These are phyloP conservation scores for Beauveria rudraprayagi DNA, from an alignment of 2,329 filamentous ascomycete species.

Conservation along the genomic window DNA sequence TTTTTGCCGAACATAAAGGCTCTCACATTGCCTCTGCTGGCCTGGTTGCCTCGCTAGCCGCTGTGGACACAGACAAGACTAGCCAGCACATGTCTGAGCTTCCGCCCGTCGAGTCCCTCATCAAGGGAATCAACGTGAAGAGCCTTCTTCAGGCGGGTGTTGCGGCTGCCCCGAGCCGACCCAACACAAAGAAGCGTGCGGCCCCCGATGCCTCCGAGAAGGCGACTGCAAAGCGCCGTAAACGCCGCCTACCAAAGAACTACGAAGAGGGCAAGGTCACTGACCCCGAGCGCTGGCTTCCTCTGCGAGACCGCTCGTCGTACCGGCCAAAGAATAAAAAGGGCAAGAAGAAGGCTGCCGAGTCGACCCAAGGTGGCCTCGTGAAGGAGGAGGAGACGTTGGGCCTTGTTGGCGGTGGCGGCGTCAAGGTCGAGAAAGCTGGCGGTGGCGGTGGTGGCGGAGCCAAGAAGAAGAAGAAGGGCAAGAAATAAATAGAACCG, in stretches of 20 bases:
- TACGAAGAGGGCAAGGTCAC: conserved; percentile 70
- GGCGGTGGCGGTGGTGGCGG: conserved; percentile 24
- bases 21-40: conserved; percentile 71
- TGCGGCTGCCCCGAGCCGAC: conserved; percentile 30
- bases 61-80: conserved; percentile 48
- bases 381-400: conserved; percentile 65
- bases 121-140: conserved; percentile 51
- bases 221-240: conserved; percentile 47
- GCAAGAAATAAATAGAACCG: conserved; percentile 47
- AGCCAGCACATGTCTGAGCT: conserved; percentile 48
- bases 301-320: conserved; percentile 76
- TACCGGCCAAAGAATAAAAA: conserved; percentile 90
- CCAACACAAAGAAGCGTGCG: conserved; percentile 41
- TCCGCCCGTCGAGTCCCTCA: conserved; percentile 54
- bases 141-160: conserved; percentile 61
- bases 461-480: conserved; percentile 45
- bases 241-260: conserved; percentile 60
- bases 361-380: conserved; percentile 77
- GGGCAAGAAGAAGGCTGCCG: conserved; percentile 72
- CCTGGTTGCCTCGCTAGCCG: conserved; percentile 74
- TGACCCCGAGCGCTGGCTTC: conserved; percentile 90
- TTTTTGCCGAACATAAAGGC: conserved; percentile 56
- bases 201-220: conserved; percentile 29
- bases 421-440: conserved; percentile 58
- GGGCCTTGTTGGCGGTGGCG: conserved; percentile 55